A percentile compares a stretch with the other conserved stretches of the same genome.
Conservation (phyloP, 1,284 basidiomycete genomes). For the Apiotrichum montevideense region DNA sequence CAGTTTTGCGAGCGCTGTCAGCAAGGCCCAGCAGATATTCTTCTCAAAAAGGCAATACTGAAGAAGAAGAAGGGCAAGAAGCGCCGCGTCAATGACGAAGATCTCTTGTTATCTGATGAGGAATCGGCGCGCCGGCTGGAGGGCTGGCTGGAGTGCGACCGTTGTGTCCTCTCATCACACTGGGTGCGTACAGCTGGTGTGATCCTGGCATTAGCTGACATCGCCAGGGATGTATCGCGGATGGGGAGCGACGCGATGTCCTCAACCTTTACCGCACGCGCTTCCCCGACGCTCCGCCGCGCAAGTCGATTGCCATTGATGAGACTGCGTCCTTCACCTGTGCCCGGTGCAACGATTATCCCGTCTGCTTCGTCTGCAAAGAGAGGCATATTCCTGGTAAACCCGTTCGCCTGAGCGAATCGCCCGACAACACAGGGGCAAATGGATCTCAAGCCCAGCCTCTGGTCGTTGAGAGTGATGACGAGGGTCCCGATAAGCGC, state of each 20-base stretch:
- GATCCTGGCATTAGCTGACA: background rate
- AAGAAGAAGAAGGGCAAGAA: slow-evolving; percentile 31
- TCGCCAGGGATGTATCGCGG: slow-evolving; percentile 53
- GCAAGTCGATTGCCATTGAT: slow-evolving; percentile 49
- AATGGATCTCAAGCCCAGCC: background rate
- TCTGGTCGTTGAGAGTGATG: slow-evolving; percentile 16
- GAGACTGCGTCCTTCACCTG: slow-evolving; percentile 73
- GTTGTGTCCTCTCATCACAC: slow-evolving; percentile 69
- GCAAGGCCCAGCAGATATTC: slow-evolving; percentile 27
- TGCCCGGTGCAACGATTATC: slow-evolving; percentile 64
- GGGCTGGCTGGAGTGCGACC: slow-evolving; percentile 79
- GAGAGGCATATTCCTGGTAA: slow-evolving; percentile 22
- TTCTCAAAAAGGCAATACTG: slow-evolving; percentile 21
- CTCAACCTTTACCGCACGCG: slow-evolving; percentile 54
- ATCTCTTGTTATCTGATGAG: slow-evolving; percentile 51
- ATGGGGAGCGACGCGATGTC: slow-evolving; percentile 63
- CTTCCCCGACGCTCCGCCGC: slow-evolving; percentile 44
- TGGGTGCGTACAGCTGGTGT: slow-evolving; percentile 51
- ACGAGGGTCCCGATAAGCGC: background rate
- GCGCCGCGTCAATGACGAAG: slow-evolving; percentile 46
- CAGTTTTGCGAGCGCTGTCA: slow-evolving; percentile 39
- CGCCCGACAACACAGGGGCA: background rate
- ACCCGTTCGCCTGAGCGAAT: background rate
- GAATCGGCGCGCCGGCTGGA: slow-evolving; percentile 57
- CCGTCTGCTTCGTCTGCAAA: slow-evolving; percentile 70